phyloP scores from a whole-genome alignment of 106 monocot species.

The Apostasia ramifera region DNA sequence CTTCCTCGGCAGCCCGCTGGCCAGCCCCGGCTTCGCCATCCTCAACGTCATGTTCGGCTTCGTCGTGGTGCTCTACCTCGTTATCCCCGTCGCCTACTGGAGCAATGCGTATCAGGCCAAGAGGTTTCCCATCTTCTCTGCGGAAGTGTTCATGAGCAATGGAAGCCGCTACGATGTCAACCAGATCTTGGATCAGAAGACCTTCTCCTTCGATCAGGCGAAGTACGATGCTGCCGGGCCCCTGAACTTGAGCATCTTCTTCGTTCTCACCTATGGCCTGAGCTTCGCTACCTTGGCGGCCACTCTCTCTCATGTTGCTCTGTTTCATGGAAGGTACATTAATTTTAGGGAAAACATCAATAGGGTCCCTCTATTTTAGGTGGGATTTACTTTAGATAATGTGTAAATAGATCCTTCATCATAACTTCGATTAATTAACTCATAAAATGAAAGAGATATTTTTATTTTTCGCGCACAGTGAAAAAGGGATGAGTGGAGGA shows the following conservation, averaged over 20 bases:
- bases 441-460: too few species aligned
- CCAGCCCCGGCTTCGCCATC: conserved; percentile 37
- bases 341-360: not conserved
- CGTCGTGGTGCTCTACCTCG: conserved; percentile 17
- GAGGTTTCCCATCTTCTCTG: conserved; percentile 39
- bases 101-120: conserved; percentile 36
- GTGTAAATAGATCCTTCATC: not conserved
- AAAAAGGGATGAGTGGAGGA: too few species aligned
- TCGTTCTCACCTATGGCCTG: conserved; percentile 16
- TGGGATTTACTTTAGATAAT: too few species aligned
- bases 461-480: too few species aligned
- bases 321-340: conserved; percentile 29
- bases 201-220: conserved; percentile 23
- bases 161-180: conserved; percentile 35
- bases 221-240: conserved; percentile 20
- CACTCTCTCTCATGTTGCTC: conserved; percentile 20
- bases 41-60: conserved; percentile 40
- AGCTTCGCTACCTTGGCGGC: conserved; percentile 30
- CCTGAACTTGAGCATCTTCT: conserved; percentile 22
- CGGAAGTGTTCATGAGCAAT: conserved; percentile 19
- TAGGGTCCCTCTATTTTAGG: too few species aligned
- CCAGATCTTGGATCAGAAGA: conserved; percentile 26
- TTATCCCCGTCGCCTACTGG: conserved; percentile 49
- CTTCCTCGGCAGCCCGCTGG: conserved; percentile 40
- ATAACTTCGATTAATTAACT: too few species aligned